A percentile compares a stretch with the other conserved stretches of the same genome.
Conservation (phyloP, 2,329 filamentous ascomycete species). For the Penicillium sp. region DNA sequence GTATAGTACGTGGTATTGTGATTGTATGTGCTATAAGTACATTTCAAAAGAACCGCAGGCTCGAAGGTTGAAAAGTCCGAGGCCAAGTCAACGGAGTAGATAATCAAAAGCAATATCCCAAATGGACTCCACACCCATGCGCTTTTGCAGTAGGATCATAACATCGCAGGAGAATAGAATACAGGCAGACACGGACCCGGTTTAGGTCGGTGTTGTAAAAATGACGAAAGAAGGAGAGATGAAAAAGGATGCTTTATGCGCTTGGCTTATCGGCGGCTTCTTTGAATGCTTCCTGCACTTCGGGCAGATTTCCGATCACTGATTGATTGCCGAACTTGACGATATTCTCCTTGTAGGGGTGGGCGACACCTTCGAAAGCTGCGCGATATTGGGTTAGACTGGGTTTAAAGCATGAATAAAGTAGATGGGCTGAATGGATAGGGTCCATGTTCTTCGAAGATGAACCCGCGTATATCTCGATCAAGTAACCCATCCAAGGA, state of each 20-base stretch:
- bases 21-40: constrained; percentile 23
- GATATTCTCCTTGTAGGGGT: constrained; percentile 90
- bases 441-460: not conserved
- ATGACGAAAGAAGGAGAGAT: constrained; percentile 11
- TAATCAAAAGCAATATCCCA: constrained; percentile 21
- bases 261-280: constrained; percentile 22
- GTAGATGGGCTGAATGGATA: not conserved
- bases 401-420: not conserved
- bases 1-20: constrained; percentile 15
- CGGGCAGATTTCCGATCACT: constrained; percentile 34
- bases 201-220: constrained; percentile 4
- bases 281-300: constrained; percentile 40
- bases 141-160: constrained; percentile 36
- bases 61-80: constrained; percentile 9
- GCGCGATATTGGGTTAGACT: constrained; percentile 14
- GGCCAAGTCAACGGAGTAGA: constrained; percentile 11
- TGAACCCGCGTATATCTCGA: not conserved
- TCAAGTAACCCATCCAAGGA: not conserved
- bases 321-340: constrained; percentile 65
- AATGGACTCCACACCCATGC: constrained; percentile 42
- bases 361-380: constrained; percentile 87
- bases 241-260: constrained; percentile 18
- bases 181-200: constrained; percentile 13
- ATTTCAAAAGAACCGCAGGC: constrained; percentile 14
- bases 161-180: constrained; percentile 31